Percentiles rank a stretch among this genome's conserved stretches.
Conservation (phyloP, 2,329 filamentous ascomycete genomes). For the Dryadomyces quercus-mongolicae region DNA sequence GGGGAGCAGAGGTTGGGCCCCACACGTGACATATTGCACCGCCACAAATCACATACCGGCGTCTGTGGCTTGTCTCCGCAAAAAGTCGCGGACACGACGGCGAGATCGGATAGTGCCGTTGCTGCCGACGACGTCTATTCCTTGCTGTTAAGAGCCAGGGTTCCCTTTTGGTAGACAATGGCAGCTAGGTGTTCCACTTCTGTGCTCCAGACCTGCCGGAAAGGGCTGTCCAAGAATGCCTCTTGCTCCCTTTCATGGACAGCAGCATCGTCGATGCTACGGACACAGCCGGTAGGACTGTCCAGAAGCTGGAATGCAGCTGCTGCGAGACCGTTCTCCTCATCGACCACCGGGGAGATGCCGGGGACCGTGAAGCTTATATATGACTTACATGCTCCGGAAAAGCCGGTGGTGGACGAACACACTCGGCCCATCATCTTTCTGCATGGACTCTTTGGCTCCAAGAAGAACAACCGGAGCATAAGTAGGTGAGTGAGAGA, state of each 20-base stretch:
- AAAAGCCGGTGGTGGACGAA: slow-evolving; percentile 28
- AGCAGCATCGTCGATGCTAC: not conserved
- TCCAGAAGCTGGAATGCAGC: not conserved
- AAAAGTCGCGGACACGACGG: not conserved
- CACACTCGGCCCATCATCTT: slow-evolving; percentile 60
- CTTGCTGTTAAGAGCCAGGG: no score
- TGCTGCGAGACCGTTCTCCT: not conserved
- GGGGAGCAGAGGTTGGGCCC: no score
- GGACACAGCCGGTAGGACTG: not conserved
- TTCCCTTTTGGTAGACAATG: not conserved
- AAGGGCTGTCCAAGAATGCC: not conserved
- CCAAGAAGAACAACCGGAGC: slow-evolving; percentile 85
- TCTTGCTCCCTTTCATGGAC: not conserved
- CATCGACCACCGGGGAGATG: not conserved
- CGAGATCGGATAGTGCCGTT: not conserved
- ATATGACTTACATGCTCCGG: slow-evolving; percentile 55
- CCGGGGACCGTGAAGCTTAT: slow-evolving; percentile 29
- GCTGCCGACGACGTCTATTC: not conserved
- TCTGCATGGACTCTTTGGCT: slow-evolving; percentile 87
- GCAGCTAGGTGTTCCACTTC: not conserved
- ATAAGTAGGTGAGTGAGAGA: slow-evolving; percentile 80
- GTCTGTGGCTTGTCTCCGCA: not conserved
- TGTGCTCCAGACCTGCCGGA: not conserved
- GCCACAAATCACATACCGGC: not conserved
- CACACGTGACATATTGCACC: not conserved